A percentile compares a stretch with the other conserved stretches of the same genome.
Conservation (phyloP, 2,329 filamentous ascomycete genomes). For the Botrytis tulipae region DNA sequence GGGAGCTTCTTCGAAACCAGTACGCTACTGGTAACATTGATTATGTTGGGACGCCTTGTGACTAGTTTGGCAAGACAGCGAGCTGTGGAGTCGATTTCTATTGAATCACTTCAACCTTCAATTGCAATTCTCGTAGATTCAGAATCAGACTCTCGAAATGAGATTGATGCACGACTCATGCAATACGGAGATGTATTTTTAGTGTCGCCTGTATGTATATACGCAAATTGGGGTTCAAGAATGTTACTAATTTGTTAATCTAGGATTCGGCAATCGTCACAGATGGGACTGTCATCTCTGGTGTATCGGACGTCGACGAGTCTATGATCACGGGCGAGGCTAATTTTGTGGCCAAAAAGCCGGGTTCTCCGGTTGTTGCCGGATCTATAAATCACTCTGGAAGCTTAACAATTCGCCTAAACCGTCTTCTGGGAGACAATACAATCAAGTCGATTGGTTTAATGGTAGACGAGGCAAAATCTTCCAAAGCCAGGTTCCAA, state of each 20-base stretch:
- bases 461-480: constrained; percentile 69
- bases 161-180: constrained; percentile 65
- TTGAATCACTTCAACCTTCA: constrained; percentile 55
- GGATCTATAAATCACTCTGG: constrained; percentile 68
- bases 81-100: constrained; percentile 55
- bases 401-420: constrained; percentile 56
- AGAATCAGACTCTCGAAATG: constrained; percentile 28
- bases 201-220: constrained; percentile 46
- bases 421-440: constrained; percentile 65
- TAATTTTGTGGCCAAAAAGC: constrained; percentile 55
- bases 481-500: constrained; percentile 67
- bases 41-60: constrained; percentile 56
- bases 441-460: constrained; percentile 66
- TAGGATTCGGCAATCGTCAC: constrained; percentile 58
- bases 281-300: constrained; percentile 64
- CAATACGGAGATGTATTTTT: constrained; percentile 70
- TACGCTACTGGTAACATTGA: constrained; percentile 57
- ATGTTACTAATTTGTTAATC: too few species aligned
- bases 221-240: too few species aligned
- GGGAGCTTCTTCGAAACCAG: constrained; percentile 62
- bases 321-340: constrained; percentile 77
- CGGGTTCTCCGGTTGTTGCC: constrained; percentile 58
- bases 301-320: constrained; percentile 68
- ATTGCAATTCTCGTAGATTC: constrained; percentile 52
- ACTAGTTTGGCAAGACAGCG: constrained; percentile 52